Conservation (phyloP, 2,329 filamentous ascomycete genomes). For the Sphaerostilbella broomeana region DNA sequence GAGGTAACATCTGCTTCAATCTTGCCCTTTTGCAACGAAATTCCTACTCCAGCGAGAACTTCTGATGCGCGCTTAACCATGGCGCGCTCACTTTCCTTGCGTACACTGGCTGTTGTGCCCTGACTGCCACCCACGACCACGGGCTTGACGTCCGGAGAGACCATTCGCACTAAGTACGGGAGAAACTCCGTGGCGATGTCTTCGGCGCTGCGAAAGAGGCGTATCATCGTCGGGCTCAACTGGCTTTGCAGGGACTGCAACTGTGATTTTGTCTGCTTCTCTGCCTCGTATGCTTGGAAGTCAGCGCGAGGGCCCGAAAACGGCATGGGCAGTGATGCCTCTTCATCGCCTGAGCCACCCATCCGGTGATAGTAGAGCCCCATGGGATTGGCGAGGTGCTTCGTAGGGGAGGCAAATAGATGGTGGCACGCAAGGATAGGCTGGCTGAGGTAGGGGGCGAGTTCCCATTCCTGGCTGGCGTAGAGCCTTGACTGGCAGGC, state of each 20-base stretch:
- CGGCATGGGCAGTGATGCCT: slow-evolving; percentile 52
- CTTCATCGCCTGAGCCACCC: slow-evolving; percentile 32
- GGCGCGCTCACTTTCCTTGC: slow-evolving; percentile 74
- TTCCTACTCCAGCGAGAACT: slow-evolving; percentile 75
- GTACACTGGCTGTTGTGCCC: slow-evolving; percentile 70
- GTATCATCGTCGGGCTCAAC: slow-evolving; percentile 63
- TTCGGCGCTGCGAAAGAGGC: slow-evolving; percentile 72
- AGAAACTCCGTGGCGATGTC: slow-evolving; percentile 75
- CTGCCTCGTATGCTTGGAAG: slow-evolving; percentile 71
- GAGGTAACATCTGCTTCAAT: slow-evolving; percentile 62
- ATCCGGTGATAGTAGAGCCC: slow-evolving; percentile 37
- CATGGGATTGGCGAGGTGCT: slow-evolving; percentile 35
- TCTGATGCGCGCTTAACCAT: slow-evolving; percentile 76
- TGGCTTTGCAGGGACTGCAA: slow-evolving; percentile 67
- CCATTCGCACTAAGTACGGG: slow-evolving; percentile 75
- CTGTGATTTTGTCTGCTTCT: slow-evolving; percentile 69
- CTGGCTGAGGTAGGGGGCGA: slow-evolving; percentile 79
- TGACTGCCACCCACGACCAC: slow-evolving; percentile 69
- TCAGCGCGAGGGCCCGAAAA: slow-evolving; percentile 80
- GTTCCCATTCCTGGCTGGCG: slow-evolving; percentile 85
- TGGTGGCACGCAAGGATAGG: slow-evolving; percentile 85
- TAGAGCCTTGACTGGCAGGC: slow-evolving; percentile 71
- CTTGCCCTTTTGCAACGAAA: slow-evolving; percentile 72
- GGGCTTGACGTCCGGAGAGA: slow-evolving; percentile 86
- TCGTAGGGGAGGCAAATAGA: slow-evolving; percentile 72